Base-by-base conservation (phyloP, 1,284 basidiomycete genomes). In the Golubevia pallescens region DNA sequence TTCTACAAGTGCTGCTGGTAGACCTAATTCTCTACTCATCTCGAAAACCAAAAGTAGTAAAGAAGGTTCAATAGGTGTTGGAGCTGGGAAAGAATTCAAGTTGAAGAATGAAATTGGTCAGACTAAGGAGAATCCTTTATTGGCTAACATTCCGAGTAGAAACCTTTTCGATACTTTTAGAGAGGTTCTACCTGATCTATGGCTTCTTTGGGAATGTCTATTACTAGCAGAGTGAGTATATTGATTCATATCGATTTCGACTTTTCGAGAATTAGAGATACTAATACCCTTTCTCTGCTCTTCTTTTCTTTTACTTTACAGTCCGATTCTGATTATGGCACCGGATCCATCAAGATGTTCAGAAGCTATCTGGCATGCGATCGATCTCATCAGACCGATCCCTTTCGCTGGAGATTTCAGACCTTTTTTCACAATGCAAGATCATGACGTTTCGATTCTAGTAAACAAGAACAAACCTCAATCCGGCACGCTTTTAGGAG, bases 351-450 rank as follows among this genome's bases (percentile, higher is more conserved):
- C 74, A 51, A 68, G 70, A 6, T 71, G 71, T 6, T 74, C 71
- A 28, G 81, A 83, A 16, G 79, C 81, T 0, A 77, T 84, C 8
- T 84, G 81, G 81, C 79, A 81, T 23, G 71, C 83, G 66, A 58
- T 81, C 1, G 81, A 81, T 62, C 63, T 84, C 13, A 77, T 84
- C 23, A 71, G 79, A n/a, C 81, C 81, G 0, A 75, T 84, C 3
- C 79, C 75, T 3, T 77, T 67, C 42, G 81, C 78, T 1, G 81
- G 81, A 16, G 81, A 84, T 62, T 84, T 77, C 57, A 55, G 81
- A 8, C 81, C 81, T 4, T 84, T 79, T 63, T 84, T 84, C 57
- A 80, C 81, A 54, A 83, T 84, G 20, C 81, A 84, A 62, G 81
- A 84, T 62, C 80, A 80, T 65, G 81, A 84, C 66, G 80, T 77